Conservation (phyloP, 2,329 filamentous ascomycete species). For the Pezicula radicicola region DNA sequence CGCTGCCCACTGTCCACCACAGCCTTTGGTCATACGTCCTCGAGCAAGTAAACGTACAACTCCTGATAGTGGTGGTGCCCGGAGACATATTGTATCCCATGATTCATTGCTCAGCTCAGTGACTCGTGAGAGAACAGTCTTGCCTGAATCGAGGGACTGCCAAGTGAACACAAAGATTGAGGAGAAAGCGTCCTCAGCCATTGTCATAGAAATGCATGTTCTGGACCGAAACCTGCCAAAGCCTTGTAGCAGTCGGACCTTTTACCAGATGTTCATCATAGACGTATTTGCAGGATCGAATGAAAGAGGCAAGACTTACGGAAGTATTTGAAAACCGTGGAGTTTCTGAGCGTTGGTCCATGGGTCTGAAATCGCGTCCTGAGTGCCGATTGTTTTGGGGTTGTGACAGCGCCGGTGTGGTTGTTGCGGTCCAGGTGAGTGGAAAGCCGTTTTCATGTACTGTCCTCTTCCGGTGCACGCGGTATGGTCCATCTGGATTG, state of each 20-base stretch:
- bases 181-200: constrained; percentile 21
- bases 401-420: too few relatives aligned
- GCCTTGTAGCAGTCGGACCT: constrained; percentile 53
- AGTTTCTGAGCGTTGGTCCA: not conserved
- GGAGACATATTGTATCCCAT: constrained; percentile 24
- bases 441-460: too few relatives aligned
- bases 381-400: too few relatives aligned
- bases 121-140: constrained; percentile 25
- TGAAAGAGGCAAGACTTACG: constrained; percentile 8
- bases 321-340: not conserved
- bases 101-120: constrained; percentile 23
- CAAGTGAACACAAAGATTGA: constrained; percentile 10
- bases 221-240: constrained; percentile 42
- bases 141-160: constrained; percentile 26
- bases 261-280: constrained; percentile 62
- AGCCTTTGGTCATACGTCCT: constrained; percentile 57
- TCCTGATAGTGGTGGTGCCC: constrained; percentile 47
- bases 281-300: constrained; percentile 14
- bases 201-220: constrained; percentile 4
- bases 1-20: constrained; percentile 43
- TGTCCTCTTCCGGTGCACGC: too few relatives aligned
- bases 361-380: not conserved
- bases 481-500: too few relatives aligned
- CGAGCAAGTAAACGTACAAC: constrained; percentile 40
- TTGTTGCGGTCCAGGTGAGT: too few relatives aligned